A percentile compares a stretch with the other conserved stretches of the same genome.
These are phyloP conservation scores for Caloboletus inedulis DNA, from an alignment of 1,284 basidiomycete species.

Conservation along the genomic window DNA sequence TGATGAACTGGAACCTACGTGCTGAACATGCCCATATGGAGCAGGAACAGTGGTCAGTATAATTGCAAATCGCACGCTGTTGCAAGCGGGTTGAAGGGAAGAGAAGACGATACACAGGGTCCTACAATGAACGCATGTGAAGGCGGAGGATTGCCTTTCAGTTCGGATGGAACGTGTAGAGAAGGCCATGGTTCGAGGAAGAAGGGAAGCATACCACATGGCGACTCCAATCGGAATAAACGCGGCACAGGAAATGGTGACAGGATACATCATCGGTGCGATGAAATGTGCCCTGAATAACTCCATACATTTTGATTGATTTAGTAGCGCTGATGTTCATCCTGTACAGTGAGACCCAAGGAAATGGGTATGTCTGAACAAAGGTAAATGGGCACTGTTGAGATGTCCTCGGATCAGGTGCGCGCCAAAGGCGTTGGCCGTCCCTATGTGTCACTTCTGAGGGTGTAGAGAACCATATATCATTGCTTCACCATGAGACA, in stretches of 20 bases:
- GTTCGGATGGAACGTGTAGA: constrained; percentile 28
- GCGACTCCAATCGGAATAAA: constrained; percentile 10
- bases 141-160: constrained; percentile 15
- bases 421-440: not conserved
- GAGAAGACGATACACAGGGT: constrained; percentile 6
- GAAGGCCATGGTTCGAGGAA: constrained; percentile 15
- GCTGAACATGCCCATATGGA: constrained; percentile 7
- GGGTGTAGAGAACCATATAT: not conserved
- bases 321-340: not conserved
- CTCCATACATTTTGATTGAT: not conserved
- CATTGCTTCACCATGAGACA: constrained; percentile 4
- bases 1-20: constrained; percentile 1
- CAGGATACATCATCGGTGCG: not conserved
- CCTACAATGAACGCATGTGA: constrained; percentile 12
- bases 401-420: constrained; percentile 17
- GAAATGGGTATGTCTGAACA: constrained; percentile 5
- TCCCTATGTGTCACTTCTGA: not conserved
- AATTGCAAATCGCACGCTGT: constrained; percentile 19
- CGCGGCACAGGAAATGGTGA: constrained; percentile 4
- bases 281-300: not conserved
- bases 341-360: not conserved
- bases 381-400: not conserved
- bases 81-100: constrained; percentile 3
- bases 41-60: not conserved
- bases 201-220: constrained; percentile 5